A percentile compares a stretch with the other conserved stretches of the same genome.
Conservation (phyloP, 2,329 filamentous ascomycete species). For the Helminthosporium solani region DNA sequence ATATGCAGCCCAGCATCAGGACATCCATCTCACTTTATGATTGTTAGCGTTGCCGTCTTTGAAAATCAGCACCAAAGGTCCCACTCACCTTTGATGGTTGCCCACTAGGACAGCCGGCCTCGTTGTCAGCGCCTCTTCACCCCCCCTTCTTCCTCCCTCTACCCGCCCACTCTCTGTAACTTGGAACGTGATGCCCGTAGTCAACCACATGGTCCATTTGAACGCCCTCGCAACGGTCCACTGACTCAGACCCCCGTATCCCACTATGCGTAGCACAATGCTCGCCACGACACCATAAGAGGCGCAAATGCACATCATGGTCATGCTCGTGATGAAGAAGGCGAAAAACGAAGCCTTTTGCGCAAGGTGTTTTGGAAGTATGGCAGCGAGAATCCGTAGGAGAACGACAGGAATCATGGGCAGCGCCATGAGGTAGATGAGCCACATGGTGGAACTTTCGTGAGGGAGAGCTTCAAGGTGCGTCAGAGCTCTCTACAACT, state of each 20-base stretch:
- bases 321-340: conserved; percentile 55
- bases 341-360: conserved; percentile 61
- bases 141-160: conserved; percentile 31
- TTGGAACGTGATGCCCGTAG: conserved; percentile 75
- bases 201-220: conserved; percentile 72
- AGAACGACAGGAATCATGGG: conserved; percentile 29
- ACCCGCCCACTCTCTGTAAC: conserved; percentile 52
- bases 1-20: conserved; percentile 82
- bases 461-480: conserved; percentile 1
- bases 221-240: conserved; percentile 81
- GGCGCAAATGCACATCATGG: conserved; percentile 47
- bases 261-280: conserved; percentile 67
- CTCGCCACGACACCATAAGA: conserved; percentile 75
- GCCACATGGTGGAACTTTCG: conserved; percentile 30
- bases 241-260: conserved; percentile 75
- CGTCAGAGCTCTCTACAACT: conserved; percentile 4
- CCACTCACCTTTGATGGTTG: conserved; percentile 78
- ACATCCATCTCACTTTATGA: conserved; percentile 74
- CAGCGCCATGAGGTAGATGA: conserved; percentile 30
- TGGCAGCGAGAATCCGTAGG: conserved; percentile 28
- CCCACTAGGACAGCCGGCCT: conserved; percentile 87
- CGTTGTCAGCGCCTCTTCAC: conserved; percentile 34
- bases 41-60: conserved; percentile 14
- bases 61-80: not conserved
- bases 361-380: conserved; percentile 30